phyloP scores from a whole-genome alignment of 208 protist species.

The Trypanosoma melophagium region DNA sequence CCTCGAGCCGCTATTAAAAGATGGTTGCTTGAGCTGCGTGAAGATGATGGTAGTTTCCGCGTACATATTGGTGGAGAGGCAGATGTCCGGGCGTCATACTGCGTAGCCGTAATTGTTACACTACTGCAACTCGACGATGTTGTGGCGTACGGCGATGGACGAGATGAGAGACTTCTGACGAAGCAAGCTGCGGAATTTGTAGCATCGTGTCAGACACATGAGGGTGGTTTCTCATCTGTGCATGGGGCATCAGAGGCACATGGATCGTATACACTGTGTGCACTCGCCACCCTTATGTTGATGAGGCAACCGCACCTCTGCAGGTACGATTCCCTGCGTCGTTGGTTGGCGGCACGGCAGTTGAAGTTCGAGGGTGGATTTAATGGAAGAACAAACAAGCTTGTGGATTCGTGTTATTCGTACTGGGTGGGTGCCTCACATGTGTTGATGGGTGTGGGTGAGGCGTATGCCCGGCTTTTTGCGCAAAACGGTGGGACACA shows the following conservation, averaged over 20 bases:
- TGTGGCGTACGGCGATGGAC: slow-evolving; percentile 28
- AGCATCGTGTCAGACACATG: slow-evolving; percentile 84
- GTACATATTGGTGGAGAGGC: slow-evolving; percentile 85
- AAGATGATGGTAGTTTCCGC: slow-evolving; percentile 71
- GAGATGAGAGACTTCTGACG: slow-evolving; percentile 43
- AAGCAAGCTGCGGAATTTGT: slow-evolving; percentile 61
- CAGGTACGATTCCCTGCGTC: slow-evolving; percentile 46
- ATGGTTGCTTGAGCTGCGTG: slow-evolving; percentile 83
- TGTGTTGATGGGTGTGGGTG: slow-evolving; percentile 53
- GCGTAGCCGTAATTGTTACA: slow-evolving; percentile 64
- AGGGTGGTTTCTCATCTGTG: slow-evolving; percentile 88
- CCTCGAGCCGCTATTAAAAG: slow-evolving; percentile 76
- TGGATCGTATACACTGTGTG: slow-evolving; percentile 93
- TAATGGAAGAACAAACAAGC: slow-evolving; percentile 96
- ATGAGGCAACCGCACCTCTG: slow-evolving; percentile 58
- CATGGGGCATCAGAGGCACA: slow-evolving; percentile 75
- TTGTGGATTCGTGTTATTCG: slow-evolving; percentile 97
- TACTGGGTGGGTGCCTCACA: slow-evolving; percentile 94
- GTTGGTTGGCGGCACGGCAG: slow-evolving; percentile 86
- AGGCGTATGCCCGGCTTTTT: slow-evolving; percentile 42
- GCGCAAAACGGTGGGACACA: not conserved
- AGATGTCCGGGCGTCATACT: slow-evolving; percentile 90
- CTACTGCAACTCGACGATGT: slow-evolving; percentile 69
- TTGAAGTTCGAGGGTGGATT: slow-evolving; percentile 89
- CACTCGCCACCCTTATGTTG: slow-evolving; percentile 68